Conservation (phyloP, 306 rosid species). For the Ormosia emarginata region DNA sequence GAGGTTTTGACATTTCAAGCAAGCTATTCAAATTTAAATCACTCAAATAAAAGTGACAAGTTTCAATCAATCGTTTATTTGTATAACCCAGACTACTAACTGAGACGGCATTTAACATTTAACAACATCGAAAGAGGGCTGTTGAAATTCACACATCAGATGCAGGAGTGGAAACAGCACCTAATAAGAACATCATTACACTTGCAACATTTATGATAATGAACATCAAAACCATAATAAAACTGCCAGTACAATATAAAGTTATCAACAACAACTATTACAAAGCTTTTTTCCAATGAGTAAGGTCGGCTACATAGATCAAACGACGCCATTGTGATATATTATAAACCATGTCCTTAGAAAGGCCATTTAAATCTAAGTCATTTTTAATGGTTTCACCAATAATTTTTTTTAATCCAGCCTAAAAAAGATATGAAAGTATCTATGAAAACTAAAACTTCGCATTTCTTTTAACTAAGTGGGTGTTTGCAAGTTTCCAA, state of each 20-base stretch:
- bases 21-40: neutral
- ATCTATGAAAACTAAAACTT: neutral
- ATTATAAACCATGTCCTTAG: no score
- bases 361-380: no score
- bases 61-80: neutral
- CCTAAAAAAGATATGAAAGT: neutral
- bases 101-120: neutral
- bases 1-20: slow-evolving; percentile 19
- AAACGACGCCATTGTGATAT: no score
- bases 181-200: neutral
- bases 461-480: neutral
- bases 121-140: neutral
- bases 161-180: neutral
- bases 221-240: neutral
- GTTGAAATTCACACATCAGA: neutral
- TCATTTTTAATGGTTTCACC: no score
- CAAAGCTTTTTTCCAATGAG: no score
- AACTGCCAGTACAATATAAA: neutral
- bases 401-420: neutral
- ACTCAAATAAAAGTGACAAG: neutral
- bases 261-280: neutral
- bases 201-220: neutral
- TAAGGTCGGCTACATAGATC: no score
- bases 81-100: neutral
- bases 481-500: no score